These are phyloP conservation scores for Juncus inflexus DNA, from an alignment of 176 grass and related monocot genomes.

Conservation along the genomic window DNA sequence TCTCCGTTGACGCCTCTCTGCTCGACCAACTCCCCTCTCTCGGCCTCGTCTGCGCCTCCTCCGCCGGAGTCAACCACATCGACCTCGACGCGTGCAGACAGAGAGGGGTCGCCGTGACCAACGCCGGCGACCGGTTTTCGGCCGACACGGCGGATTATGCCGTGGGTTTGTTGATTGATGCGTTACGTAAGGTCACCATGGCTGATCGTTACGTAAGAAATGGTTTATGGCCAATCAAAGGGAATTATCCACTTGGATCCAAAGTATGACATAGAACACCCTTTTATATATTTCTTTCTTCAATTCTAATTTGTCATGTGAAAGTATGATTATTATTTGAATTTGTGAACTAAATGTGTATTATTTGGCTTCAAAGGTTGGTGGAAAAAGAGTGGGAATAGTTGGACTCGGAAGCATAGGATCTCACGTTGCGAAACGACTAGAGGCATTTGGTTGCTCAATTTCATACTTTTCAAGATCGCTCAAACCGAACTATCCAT, in stretches of 20 bases:
- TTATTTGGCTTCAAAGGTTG: slow-evolving; percentile 30
- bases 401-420: slow-evolving; percentile 64
- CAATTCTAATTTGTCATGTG: neutral
- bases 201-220: slow-evolving; percentile 28
- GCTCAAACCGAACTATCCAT: slow-evolving; percentile 18
- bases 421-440: slow-evolving; percentile 40
- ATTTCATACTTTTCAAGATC: slow-evolving; percentile 50
- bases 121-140: slow-evolving; percentile 29
- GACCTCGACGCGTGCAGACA: slow-evolving; percentile 35
- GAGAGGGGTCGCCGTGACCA: slow-evolving; percentile 35
- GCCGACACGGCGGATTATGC: slow-evolving; percentile 35
- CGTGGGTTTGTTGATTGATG: slow-evolving; percentile 36
- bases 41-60: slow-evolving; percentile 18
- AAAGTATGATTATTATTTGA: neutral
- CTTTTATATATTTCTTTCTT: neutral
- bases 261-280: neutral
- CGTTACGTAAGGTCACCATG: slow-evolving; percentile 23
- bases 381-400: slow-evolving; percentile 63
- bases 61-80: slow-evolving; percentile 30
- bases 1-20: slow-evolving; percentile 9
- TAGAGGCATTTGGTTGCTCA: slow-evolving; percentile 45
- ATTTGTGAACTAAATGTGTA: slow-evolving; percentile 1
- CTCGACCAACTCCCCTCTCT: slow-evolving; percentile 31
- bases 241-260: slow-evolving; percentile 23
- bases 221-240: slow-evolving; percentile 22